A percentile compares a stretch with the other conserved stretches of the same genome.
Evolutionary conservation across 805 yeast genomes (phyloP).

Genomic region (Metschnikowia orientalis): DNA sequence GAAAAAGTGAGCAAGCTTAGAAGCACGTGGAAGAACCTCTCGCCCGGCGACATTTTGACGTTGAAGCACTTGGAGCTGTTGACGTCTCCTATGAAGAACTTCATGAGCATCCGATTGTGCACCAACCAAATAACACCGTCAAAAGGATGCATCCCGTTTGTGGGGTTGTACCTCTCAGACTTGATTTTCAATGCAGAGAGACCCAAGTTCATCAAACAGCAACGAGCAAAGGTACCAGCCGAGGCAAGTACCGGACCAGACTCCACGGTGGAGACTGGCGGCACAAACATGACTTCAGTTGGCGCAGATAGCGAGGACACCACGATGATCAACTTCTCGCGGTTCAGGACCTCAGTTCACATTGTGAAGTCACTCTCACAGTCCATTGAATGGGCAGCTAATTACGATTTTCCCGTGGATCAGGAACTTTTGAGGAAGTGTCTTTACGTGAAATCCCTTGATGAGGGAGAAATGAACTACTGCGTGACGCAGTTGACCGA

Average conservation of each 20-base stretch:
- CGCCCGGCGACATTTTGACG: conserved; percentile 65
- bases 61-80: conserved; percentile 66
- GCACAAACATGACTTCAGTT: too few relatives aligned
- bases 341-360: conserved; percentile 69
- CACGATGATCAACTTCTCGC: conserved; percentile 66
- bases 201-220: conserved; percentile 42
- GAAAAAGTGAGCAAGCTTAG: conserved; percentile 53
- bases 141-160: conserved; percentile 83
- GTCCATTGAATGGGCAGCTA: conserved; percentile 78
- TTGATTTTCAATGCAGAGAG: conserved; percentile 68
- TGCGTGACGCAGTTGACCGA: conserved; percentile 18
- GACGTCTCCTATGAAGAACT: conserved; percentile 73
- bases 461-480: conserved; percentile 64
- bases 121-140: conserved; percentile 57
- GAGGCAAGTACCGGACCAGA: conserved; percentile 9
- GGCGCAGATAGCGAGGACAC: conserved; percentile 20
- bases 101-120: conserved; percentile 58
- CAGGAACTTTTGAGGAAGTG: conserved; percentile 76
- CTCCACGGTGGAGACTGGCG: conserved; percentile 11
- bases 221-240: conserved; percentile 1
- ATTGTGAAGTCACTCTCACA: conserved; percentile 74
- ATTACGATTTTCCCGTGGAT: conserved; percentile 53
- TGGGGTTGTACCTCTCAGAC: conserved; percentile 82
- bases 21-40: conserved; percentile 70
- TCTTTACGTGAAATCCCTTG: conserved; percentile 68